Evolutionary conservation across 2,329 filamentous ascomycete species (phyloP).

Genomic region (Penicillium aurantiogriseum): DNA sequence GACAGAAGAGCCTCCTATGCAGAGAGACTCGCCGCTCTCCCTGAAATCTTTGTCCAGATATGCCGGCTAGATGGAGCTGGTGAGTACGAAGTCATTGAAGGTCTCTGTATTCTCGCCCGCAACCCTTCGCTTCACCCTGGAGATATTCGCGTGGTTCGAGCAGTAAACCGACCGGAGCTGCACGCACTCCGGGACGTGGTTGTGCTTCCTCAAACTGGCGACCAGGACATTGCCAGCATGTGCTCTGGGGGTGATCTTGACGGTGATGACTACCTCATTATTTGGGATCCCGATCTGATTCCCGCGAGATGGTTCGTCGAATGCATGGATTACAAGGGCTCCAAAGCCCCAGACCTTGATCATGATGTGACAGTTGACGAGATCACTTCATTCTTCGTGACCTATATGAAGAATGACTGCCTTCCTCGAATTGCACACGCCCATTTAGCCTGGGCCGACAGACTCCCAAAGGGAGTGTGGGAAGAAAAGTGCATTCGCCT

Average conservation of each 20-base stretch:
- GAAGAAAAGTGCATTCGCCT: constrained; percentile 69
- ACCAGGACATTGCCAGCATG: constrained; percentile 86
- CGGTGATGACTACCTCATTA: constrained; percentile 90
- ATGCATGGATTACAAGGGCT: constrained; percentile 73
- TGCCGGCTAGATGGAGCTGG: constrained; percentile 55
- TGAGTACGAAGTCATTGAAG: constrained; percentile 66
- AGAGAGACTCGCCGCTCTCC: constrained; percentile 57
- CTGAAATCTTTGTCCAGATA: constrained; percentile 88
- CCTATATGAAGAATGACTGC: constrained; percentile 87
- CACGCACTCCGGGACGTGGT: constrained; percentile 79
- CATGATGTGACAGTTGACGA: constrained; percentile 68
- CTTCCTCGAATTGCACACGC: constrained; percentile 76
- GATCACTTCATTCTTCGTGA: constrained; percentile 81
- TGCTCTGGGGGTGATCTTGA: constrained; percentile 94
- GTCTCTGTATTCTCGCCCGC: constrained; percentile 78
- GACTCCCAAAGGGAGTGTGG: constrained; percentile 60
- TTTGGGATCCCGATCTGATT: constrained; percentile 79
- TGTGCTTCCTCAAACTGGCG: constrained; percentile 79
- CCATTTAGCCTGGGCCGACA: constrained; percentile 77
- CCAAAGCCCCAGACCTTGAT: constrained; percentile 56
- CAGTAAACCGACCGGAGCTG: constrained; percentile 71
- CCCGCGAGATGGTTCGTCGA: constrained; percentile 67
- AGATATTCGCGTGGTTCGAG: constrained; percentile 82
- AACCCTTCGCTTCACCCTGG: constrained; percentile 94
- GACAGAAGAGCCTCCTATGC: constrained; percentile 29